Evolutionary conservation across 2,329 filamentous ascomycete genomes (phyloP).

Genomic region (Huntiella abstrusa): DNA sequence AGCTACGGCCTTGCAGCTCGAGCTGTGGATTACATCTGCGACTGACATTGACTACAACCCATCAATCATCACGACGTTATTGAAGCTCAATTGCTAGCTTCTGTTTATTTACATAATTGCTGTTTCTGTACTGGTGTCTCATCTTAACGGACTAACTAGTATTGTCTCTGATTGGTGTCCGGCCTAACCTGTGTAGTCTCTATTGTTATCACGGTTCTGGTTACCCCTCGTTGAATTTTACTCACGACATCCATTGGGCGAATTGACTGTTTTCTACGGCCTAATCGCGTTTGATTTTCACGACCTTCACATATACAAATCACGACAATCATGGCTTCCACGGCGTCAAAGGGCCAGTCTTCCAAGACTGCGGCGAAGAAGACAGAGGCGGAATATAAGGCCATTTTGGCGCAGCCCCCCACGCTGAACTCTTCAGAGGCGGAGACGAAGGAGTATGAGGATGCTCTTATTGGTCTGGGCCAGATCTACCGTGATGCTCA

Average conservation of each 20-base stretch:
- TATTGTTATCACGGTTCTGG: neutral
- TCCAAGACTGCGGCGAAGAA: slow-evolving; percentile 23
- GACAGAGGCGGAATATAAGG: slow-evolving; percentile 75
- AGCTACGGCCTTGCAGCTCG: slow-evolving; percentile 10
- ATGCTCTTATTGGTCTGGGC: slow-evolving; percentile 69
- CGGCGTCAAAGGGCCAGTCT: slow-evolving; percentile 32
- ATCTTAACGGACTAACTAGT: neutral
- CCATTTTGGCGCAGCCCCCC: slow-evolving; percentile 70
- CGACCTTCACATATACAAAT: neutral
- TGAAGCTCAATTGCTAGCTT: neutral
- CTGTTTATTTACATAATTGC: too few relatives aligned
- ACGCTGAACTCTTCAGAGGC: slow-evolving; percentile 58
- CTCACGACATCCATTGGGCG: neutral
- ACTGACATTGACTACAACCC: slow-evolving; percentile 1
- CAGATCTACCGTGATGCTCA: slow-evolving; percentile 84
- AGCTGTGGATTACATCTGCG: neutral
- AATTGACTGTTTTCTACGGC: neutral
- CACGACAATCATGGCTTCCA: slow-evolving; percentile 52
- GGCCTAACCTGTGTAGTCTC: neutral
- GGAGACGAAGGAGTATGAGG: slow-evolving; percentile 80
- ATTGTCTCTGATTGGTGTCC: neutral
- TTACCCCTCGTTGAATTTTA: neutral
- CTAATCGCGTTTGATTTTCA: neutral
- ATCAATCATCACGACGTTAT: slow-evolving; percentile 5
- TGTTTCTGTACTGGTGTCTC: neutral